Conservation (phyloP, 1,284 basidiomycete genomes). For the Cystobasidium slooffiae region DNA sequence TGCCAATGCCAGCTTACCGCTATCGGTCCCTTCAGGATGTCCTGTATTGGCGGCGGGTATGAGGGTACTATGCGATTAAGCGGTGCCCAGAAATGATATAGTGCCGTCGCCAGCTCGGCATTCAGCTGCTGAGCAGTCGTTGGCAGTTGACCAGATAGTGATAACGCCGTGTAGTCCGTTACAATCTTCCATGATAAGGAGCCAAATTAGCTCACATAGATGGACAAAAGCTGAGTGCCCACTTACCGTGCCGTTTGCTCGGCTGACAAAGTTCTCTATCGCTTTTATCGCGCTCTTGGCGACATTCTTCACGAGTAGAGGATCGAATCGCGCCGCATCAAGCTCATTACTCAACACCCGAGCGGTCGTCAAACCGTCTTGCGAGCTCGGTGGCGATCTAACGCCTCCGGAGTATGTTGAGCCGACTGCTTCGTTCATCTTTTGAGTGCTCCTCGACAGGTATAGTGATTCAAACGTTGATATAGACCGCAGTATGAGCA, state of each 20-base stretch:
- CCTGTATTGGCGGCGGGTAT: conserved; percentile 68
- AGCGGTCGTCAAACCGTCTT: conserved; percentile 75
- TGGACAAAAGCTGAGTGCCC: not conserved
- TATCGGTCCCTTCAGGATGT: conserved; percentile 67
- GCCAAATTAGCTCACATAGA: not conserved
- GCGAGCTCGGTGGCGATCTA: conserved; percentile 70
- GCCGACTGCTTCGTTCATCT: conserved; percentile 76
- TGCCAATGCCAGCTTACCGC: conserved; percentile 60
- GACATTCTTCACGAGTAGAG: conserved; percentile 75
- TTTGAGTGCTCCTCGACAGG: conserved; percentile 76
- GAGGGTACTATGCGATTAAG: conserved; percentile 72
- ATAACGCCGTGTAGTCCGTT: conserved; percentile 75
- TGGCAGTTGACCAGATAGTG: conserved; percentile 73
- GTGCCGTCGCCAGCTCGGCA: conserved; percentile 72
- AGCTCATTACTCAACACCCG: conserved; percentile 83
- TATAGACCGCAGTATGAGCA: conserved; percentile 80
- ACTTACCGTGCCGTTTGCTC: conserved; percentile 71
- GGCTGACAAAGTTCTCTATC: conserved; percentile 68
- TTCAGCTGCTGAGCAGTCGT: conserved; percentile 78
- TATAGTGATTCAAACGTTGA: conserved; percentile 81
- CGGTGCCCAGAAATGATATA: conserved; percentile 77
- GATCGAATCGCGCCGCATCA: conserved; percentile 90
- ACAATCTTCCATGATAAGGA: conserved; percentile 62
- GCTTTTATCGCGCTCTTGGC: conserved; percentile 72
- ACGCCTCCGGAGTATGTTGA: conserved; percentile 67